Percentiles rank a stretch among this genome's conserved stretches.
Conservation (phyloP, 345 rosid species). For the Anastatica hierochuntica region DNA sequence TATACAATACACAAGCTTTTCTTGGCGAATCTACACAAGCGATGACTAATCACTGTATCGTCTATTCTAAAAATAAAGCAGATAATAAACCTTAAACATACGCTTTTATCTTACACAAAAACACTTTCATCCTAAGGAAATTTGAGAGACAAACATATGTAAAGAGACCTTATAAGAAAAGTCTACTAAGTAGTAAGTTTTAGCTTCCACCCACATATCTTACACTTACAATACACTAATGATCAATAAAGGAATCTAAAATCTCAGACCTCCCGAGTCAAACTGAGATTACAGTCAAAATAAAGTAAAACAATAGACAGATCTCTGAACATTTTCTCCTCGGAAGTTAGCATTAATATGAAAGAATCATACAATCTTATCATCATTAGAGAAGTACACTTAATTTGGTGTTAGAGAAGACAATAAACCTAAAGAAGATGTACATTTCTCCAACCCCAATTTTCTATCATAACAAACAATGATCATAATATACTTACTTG, state of each 20-base stretch:
- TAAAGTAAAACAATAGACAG: slow-evolving; percentile 8
- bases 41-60: too few species aligned
- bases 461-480: slow-evolving; percentile 1
- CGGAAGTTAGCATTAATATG: slow-evolving; percentile 11
- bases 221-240: slow-evolving; percentile 6
- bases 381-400: neutral
- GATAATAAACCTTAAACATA: too few species aligned
- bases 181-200: too few species aligned
- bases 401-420: neutral
- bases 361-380: slow-evolving; percentile 8
- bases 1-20: too few species aligned
- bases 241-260: slow-evolving; percentile 10
- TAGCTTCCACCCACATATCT: too few species aligned
- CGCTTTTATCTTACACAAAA: too few species aligned
- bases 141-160: too few species aligned
- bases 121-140: too few species aligned
- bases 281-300: slow-evolving; percentile 10
- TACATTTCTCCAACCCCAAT: neutral
- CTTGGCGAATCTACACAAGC: too few species aligned
- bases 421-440: neutral
- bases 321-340: slow-evolving; percentile 6
- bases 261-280: slow-evolving; percentile 3
- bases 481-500: neutral
- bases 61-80: too few species aligned
- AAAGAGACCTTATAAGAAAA: neutral